phyloP scores from a whole-genome alignment of 1,284 basidiomycete species.

The Ceratobasidium theobromae region DNA sequence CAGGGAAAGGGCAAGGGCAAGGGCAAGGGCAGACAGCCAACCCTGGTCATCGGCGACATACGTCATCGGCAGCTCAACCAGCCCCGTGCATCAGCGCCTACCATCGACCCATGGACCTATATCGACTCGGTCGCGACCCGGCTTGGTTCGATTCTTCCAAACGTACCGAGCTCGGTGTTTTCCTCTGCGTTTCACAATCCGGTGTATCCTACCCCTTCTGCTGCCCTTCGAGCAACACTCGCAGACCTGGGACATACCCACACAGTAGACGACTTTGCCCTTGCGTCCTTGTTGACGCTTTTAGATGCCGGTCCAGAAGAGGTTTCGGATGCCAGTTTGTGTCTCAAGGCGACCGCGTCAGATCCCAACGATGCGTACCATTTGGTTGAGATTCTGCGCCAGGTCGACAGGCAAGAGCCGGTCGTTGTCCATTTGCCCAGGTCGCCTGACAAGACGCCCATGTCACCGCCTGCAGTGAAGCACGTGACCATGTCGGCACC shows the following conservation, averaged over 20 bases:
- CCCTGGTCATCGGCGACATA: conserved; percentile 21
- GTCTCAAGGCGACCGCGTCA: conserved; percentile 26
- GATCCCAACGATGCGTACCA: conserved; percentile 30
- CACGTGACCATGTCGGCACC: too few relatives aligned
- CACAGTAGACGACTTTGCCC: conserved; percentile 29
- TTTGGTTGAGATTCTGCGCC: conserved; percentile 27
- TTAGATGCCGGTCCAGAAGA: conserved; percentile 3
- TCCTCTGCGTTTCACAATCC: conserved; percentile 31
- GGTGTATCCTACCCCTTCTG: conserved; percentile 7
- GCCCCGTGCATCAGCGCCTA: neutral
- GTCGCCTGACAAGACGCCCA: too few relatives aligned
- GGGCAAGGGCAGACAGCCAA: neutral
- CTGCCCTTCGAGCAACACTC: conserved; percentile 19
- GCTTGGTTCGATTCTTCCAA: conserved; percentile 17
- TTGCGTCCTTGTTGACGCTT: neutral
- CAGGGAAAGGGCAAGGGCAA: conserved; percentile 8
- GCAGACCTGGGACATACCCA: conserved; percentile 7
- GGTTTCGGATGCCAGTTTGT: conserved; percentile 27
- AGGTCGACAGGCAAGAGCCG: conserved; percentile 24
- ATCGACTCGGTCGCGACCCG: conserved; percentile 26
- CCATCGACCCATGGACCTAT: conserved; percentile 27
- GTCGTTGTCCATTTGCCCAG: conserved; percentile 8
- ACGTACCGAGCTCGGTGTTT: conserved; percentile 3
- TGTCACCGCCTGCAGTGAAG: too few relatives aligned
- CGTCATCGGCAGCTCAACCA: conserved; percentile 17